These are phyloP conservation scores for Blastocladiella britannica DNA, from an alignment of 192 early-diverging fungal species.

Conservation along the genomic window DNA sequence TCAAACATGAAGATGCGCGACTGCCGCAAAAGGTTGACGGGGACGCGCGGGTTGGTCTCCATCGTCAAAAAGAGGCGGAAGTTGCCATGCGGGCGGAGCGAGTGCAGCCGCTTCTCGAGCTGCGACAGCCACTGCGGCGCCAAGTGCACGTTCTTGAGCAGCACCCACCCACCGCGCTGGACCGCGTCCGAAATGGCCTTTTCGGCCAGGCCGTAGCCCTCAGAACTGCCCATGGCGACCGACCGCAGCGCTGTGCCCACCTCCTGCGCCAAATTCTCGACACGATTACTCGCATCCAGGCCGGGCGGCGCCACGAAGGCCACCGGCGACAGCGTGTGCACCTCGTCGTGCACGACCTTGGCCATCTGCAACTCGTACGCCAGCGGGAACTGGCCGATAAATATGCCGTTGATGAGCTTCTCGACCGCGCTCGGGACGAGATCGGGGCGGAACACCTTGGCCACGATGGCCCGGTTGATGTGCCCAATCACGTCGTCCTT, in stretches of 20 bases:
- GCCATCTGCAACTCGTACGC: slow-evolving; percentile 41
- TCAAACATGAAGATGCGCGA: slow-evolving; percentile 89
- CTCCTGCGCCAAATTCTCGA: slow-evolving; percentile 70
- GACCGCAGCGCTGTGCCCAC: slow-evolving; percentile 36
- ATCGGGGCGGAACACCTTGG: slow-evolving; percentile 76
- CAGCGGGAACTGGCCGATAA: slow-evolving; percentile 9
- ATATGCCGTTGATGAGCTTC: slow-evolving; percentile 48
- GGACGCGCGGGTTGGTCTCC: slow-evolving; percentile 93
- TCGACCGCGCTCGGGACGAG: slow-evolving; percentile 52
- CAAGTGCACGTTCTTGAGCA: slow-evolving; percentile 98
- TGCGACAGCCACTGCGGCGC: slow-evolving; percentile 80
- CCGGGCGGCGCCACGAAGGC: slow-evolving; percentile 83
- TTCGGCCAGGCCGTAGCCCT: slow-evolving; percentile 78
- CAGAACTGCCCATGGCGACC: slow-evolving; percentile 94
- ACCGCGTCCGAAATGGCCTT: slow-evolving; percentile 63
- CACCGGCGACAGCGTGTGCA: slow-evolving; percentile 50
- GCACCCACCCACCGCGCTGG: slow-evolving; percentile 79
- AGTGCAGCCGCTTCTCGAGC: slow-evolving; percentile 85
- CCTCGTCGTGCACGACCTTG: slow-evolving; percentile 48
- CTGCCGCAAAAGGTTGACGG: slow-evolving; percentile 69
- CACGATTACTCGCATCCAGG: slow-evolving; percentile 84
- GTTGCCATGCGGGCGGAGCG: slow-evolving; percentile 52
- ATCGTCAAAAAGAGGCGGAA: slow-evolving; percentile 96
- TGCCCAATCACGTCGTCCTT: slow-evolving; percentile 7
- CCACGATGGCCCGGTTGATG: slow-evolving; percentile 21